Evolutionary conservation across 164 flowering plant genomes (phyloP), one percentile per base, ranked within the genome.

Genomic region (Vitis rupestris): DNA sequence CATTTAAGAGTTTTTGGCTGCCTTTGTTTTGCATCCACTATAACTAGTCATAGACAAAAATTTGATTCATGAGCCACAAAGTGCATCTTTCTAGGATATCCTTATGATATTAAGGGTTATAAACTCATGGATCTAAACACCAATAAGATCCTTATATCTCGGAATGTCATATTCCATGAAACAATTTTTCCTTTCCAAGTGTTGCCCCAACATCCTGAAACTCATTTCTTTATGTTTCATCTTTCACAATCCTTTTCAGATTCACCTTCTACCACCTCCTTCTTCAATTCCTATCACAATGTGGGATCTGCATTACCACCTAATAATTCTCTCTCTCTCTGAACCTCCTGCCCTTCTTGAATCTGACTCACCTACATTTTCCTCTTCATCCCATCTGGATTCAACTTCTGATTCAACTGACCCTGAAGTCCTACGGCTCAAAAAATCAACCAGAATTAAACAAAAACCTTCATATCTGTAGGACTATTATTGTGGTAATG

Each of bases 101-200:
- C 63, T 10, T 9, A 0, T 1, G 10, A 8, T 11, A 4, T 29
- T 12, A 71, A 65, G 16, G 74, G 74, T 9, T 71, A 50, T 12
- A 58, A 48, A 49, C n/a, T 9, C 29, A 58, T 7, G 48, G 58
- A 64, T 31, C 10, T 19, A 1, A 30, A 44, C 10, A 13, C 29
- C 10, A 1, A 16, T 8, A 29, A 30, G 12, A 3, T 49, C 4
- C 16, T 47, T 51, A 4, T 64, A 0, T 64, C 69, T 1, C 37
- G 49, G 47, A 69, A 71, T 58, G 63, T 71, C 13, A 2, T n/a
- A 3, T 69, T 69, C 9, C 9, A 13, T n/a, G 72, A 69, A 50
- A 14, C 10, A 10, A 15, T 1, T 10, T 12, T 52, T 47, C 9
- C 2, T 50, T 53, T 51, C 66, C 23, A 23, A 23, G 27, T 23